phyloP scores from a whole-genome alignment of 257 asterid species.

The Leonotis leonurus region DNA sequence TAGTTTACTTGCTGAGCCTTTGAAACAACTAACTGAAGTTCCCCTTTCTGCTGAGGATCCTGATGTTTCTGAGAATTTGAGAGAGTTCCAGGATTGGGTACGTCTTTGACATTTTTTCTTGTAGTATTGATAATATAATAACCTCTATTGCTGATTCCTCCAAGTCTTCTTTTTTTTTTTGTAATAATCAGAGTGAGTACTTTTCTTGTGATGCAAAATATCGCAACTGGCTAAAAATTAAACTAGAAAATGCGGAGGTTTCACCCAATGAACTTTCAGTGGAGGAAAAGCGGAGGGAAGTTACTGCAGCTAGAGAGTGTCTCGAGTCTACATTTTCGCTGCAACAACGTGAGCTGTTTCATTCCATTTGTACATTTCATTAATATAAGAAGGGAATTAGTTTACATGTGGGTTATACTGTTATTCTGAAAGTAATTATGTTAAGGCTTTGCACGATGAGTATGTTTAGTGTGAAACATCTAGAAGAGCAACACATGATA shows the following conservation, averaged over 20 bases:
- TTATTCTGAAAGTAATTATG: background rate
- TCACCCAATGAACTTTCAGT: slow-evolving; percentile 57
- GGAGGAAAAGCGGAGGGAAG: slow-evolving; percentile 70
- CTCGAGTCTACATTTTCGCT: slow-evolving; percentile 54
- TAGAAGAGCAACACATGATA: background rate
- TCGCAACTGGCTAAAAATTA: slow-evolving; percentile 83
- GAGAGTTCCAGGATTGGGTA: slow-evolving; percentile 98
- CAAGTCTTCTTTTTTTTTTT: slow-evolving; percentile 8
- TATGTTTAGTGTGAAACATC: background rate
- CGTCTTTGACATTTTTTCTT: slow-evolving; percentile 16
- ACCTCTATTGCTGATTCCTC: slow-evolving; percentile 19
- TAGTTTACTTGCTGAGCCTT: slow-evolving; percentile 93
- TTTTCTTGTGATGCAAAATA: slow-evolving; percentile 93
- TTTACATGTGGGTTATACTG: background rate
- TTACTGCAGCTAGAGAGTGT: slow-evolving; percentile 67
- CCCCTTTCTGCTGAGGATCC: slow-evolving; percentile 47
- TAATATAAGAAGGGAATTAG: background rate
- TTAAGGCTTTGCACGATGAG: background rate
- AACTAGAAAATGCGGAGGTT: slow-evolving; percentile 63
- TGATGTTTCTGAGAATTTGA: slow-evolving; percentile 61
- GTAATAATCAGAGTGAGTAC: slow-evolving; percentile 68
- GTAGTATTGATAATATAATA: slow-evolving; percentile 9
- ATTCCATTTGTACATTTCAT: slow-evolving; percentile 6
- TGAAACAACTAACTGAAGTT: slow-evolving; percentile 68
- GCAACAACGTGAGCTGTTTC: slow-evolving; percentile 56